Percentiles rank a stretch among this genome's conserved stretches.
phyloP scores from a whole-genome alignment of 345 rosid species.

The Boechera divaricarpa region DNA sequence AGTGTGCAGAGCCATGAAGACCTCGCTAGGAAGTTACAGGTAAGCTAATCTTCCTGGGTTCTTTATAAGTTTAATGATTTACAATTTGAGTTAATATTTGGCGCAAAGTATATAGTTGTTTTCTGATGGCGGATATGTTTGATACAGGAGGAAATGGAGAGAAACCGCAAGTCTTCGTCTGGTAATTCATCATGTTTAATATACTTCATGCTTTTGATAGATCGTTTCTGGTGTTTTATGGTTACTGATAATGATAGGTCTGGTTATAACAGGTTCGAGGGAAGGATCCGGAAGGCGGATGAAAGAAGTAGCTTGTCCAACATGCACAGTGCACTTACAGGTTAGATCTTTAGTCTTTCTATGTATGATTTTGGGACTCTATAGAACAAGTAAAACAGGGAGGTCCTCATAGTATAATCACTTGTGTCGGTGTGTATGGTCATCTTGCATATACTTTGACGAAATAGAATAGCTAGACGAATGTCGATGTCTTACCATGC shows the following conservation, averaged over 20 bases:
- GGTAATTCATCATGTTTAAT: conserved; percentile 47
- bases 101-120: neutral
- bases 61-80: neutral
- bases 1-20: conserved; percentile 87
- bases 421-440: conserved; percentile 13
- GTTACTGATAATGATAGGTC: conserved; percentile 6
- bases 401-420: conserved; percentile 7
- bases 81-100: neutral
- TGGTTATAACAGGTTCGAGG: conserved; percentile 58
- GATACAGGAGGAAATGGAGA: conserved; percentile 98
- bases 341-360: conserved; percentile 45
- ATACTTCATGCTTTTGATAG: conserved; percentile 8
- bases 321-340: conserved; percentile 97
- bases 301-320: conserved; percentile 99
- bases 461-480: conserved; percentile 1
- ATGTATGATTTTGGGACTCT: conserved; percentile 12
- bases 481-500: conserved; percentile 10
- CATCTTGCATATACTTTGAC: conserved; percentile 22
- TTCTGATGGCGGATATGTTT: conserved; percentile 37
- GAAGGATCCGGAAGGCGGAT: conserved; percentile 81
- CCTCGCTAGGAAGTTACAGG: conserved; percentile 97
- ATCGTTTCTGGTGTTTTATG: conserved; percentile 4
- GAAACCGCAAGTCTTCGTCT: conserved; percentile 69
- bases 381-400: conserved; percentile 15
- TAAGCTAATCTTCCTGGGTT: conserved; percentile 26